phyloP scores from a whole-genome alignment of 345 rosid species.

The Hibiscus trionum region DNA sequence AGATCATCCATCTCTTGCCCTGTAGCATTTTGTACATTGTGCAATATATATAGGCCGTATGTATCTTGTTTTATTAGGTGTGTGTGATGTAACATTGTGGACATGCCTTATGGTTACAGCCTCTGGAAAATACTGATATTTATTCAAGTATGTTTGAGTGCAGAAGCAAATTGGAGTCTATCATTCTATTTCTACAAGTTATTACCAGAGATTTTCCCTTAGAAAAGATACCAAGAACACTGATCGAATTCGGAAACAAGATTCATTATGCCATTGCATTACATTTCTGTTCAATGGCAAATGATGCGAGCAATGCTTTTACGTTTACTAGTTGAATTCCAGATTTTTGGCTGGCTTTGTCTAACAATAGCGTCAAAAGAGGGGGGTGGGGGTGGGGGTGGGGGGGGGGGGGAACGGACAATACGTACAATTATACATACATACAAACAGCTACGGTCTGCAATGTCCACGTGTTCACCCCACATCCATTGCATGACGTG shows the following conservation, averaged over 20 bases:
- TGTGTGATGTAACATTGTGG: constrained; percentile 10
- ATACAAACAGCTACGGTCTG: neutral
- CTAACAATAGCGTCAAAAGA: neutral
- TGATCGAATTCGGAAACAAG: too few species aligned
- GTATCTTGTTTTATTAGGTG: neutral
- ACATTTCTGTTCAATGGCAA: neutral
- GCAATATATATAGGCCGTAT: constrained; percentile 6
- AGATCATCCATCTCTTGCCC: too few species aligned
- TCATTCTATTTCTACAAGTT: neutral
- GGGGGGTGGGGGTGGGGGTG: too few species aligned
- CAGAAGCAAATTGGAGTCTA: neutral
- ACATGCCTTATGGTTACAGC: constrained; percentile 6
- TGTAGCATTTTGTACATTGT: too few species aligned
- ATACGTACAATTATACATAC: neutral
- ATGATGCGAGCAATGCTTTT: too few species aligned
- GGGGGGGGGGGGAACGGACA: too few species aligned
- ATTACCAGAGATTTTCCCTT: neutral
- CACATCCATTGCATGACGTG: neutral
- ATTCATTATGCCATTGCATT: neutral
- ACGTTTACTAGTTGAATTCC: neutral
- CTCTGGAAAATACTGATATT: neutral
- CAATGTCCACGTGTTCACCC: neutral
- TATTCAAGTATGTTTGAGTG: too few species aligned
- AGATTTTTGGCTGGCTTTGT: neutral
- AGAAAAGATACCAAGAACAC: too few species aligned